phyloP scores from a whole-genome alignment of 768 basidiomycete genomes.

The Suillus sp. region DNA sequence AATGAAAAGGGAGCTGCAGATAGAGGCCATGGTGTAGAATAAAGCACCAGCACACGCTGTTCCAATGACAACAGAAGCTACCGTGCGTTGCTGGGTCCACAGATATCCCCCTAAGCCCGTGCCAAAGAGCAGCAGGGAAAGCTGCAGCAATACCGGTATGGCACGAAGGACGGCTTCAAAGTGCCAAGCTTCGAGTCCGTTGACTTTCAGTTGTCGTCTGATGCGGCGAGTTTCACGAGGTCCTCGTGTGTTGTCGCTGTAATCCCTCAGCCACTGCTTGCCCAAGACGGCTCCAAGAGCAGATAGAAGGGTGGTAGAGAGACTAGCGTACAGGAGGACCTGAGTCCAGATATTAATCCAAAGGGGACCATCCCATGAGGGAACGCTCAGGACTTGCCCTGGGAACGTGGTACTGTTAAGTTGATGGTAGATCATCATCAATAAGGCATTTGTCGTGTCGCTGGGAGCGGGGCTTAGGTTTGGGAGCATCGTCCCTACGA shows the following conservation, averaged over 20 bases:
- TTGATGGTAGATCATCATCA: slow-evolving; percentile 14
- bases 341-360: slow-evolving; percentile 12
- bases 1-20: background rate
- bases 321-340: slow-evolving; percentile 17
- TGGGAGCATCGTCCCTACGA: slow-evolving; percentile 13
- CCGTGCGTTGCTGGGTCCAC: slow-evolving; percentile 6
- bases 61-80: slow-evolving; percentile 5
- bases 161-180: slow-evolving; percentile 11
- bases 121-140: slow-evolving; percentile 16
- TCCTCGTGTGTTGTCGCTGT: background rate
- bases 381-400: slow-evolving; percentile 8
- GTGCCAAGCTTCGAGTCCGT: slow-evolving; percentile 1
- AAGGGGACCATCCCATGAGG: slow-evolving; percentile 14
- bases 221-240: background rate
- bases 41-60: background rate
- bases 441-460: slow-evolving; percentile 16
- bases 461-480: slow-evolving; percentile 14
- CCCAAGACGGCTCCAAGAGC: slow-evolving; percentile 19
- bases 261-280: slow-evolving; percentile 14
- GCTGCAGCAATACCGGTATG: slow-evolving; percentile 15
- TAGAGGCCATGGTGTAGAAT: background rate
- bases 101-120: slow-evolving; percentile 14
- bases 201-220: background rate
- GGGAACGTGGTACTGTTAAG: slow-evolving; percentile 8
- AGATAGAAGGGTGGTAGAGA: slow-evolving; percentile 15